These are phyloP conservation scores for Leccinellum rugosiceps DNA, from an alignment of 768 basidiomycete genomes.

Conservation along the genomic window DNA sequence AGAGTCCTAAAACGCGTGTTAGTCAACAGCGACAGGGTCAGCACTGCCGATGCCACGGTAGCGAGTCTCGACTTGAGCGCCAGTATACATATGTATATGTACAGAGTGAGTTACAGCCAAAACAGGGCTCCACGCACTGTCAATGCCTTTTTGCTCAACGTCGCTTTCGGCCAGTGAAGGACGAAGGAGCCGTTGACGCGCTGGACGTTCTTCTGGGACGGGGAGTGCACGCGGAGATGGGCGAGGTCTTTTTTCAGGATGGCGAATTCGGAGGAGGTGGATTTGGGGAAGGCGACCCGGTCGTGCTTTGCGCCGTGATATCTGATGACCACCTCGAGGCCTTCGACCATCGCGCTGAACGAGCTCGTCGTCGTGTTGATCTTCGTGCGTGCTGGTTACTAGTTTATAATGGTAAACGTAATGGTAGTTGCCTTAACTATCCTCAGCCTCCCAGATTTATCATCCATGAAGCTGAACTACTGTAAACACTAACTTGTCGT, in stretches of 20 bases:
- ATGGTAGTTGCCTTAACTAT: too few species aligned
- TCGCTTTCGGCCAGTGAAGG: constrained; percentile 24
- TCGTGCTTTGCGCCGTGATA: constrained; percentile 20
- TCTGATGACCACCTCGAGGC: constrained; percentile 24
- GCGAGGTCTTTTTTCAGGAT: constrained; percentile 28
- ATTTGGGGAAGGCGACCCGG: constrained; percentile 9
- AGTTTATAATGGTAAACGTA: too few species aligned
- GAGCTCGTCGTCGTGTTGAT: constrained; percentile 2
- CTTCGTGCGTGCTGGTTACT: too few species aligned
- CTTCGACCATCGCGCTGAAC: constrained; percentile 16
- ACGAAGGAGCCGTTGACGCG: constrained; percentile 20
- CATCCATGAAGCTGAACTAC: too few species aligned
- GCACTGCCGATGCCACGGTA: neutral
- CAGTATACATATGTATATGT: too few species aligned
- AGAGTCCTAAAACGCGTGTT: constrained; percentile 12
- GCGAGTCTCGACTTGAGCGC: too few species aligned
- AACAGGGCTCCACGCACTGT: constrained; percentile 6
- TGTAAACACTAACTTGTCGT: too few species aligned
- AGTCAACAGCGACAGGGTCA: too few species aligned
- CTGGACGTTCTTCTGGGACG: constrained; percentile 26
- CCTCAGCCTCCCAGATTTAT: too few species aligned
- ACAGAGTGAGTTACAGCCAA: too few species aligned
- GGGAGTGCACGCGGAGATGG: constrained; percentile 30
- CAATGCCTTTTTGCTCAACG: neutral
- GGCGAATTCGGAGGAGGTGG: constrained; percentile 16